These are phyloP conservation scores for Xylariaceae sp. DNA, from an alignment of 2,329 filamentous ascomycete species.

Conservation along the genomic window DNA sequence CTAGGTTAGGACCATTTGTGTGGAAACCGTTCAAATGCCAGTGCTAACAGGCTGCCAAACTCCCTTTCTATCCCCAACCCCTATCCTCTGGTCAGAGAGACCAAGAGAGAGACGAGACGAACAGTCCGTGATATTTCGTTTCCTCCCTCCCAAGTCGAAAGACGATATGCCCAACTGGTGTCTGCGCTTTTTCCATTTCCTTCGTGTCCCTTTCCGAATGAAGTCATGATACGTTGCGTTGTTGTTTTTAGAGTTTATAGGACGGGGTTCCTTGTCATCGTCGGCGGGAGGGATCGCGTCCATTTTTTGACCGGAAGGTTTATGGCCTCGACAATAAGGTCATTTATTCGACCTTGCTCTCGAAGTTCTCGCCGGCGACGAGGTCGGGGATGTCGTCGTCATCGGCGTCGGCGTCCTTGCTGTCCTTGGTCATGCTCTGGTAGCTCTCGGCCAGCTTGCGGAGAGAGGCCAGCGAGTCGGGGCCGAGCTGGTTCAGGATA, in stretches of 20 bases:
- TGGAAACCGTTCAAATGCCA: not conserved
- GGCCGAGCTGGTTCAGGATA: slow-evolving; percentile 98
- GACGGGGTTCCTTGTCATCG: slow-evolving; percentile 7
- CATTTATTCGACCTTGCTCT: slow-evolving; percentile 88
- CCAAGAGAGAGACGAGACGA: slow-evolving; percentile 1
- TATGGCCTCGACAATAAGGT: not conserved
- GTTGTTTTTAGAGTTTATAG: slow-evolving; percentile 12
- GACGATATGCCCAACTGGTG: slow-evolving; percentile 11
- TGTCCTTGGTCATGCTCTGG: slow-evolving; percentile 96
- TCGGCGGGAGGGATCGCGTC: too few relatives aligned
- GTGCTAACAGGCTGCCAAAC: slow-evolving; percentile 14
- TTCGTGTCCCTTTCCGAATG: slow-evolving; percentile 10
- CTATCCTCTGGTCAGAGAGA: slow-evolving; percentile 6
- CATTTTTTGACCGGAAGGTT: too few relatives aligned
- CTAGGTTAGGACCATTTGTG: not conserved
- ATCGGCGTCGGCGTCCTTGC: slow-evolving; percentile 70
- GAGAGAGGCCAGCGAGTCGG: slow-evolving; percentile 94
- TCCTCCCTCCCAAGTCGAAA: slow-evolving; percentile 1
- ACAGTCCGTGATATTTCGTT: slow-evolving; percentile 4
- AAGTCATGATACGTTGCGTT: slow-evolving; percentile 13
- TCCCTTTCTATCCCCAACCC: slow-evolving; percentile 7
- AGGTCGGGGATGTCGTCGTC: slow-evolving; percentile 96
- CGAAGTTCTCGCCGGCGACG: slow-evolving; percentile 96
- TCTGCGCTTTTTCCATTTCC: slow-evolving; percentile 4
- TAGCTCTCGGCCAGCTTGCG: slow-evolving; percentile 99